Evolutionary conservation across 768 basidiomycete species (phyloP).

Genomic region (Tulasnella sp.): DNA sequence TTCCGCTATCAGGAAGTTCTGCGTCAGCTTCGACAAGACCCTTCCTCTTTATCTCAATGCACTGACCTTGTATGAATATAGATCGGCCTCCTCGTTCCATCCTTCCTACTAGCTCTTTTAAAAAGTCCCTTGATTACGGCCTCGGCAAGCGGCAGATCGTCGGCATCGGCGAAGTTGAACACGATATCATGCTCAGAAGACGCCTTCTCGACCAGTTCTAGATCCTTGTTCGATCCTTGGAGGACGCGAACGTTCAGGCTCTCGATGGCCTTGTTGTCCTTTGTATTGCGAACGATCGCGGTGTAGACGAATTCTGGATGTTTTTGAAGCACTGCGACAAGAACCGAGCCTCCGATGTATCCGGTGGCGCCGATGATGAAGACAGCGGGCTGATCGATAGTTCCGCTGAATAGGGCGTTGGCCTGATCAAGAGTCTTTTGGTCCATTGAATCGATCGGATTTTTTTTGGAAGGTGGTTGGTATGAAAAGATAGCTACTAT

Average conservation of each 20-base stretch:
- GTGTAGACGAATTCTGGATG: constrained; percentile 21
- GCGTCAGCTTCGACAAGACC: background rate
- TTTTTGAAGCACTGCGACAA: constrained; percentile 28
- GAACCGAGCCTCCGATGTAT: constrained; percentile 26
- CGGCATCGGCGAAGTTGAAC: constrained; percentile 24
- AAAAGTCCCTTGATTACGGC: constrained; percentile 22
- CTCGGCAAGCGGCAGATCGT: constrained; percentile 21
- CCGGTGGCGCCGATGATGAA: constrained; percentile 18
- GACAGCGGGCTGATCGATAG: background rate
- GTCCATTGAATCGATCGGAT: no score
- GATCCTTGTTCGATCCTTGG: constrained; percentile 9
- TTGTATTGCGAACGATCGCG: constrained; percentile 18
- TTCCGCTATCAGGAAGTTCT: constrained; percentile 7
- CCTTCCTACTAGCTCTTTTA: constrained; percentile 1
- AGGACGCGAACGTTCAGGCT: constrained; percentile 15
- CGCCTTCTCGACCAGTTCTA: constrained; percentile 13
- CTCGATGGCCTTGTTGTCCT: constrained; percentile 17
- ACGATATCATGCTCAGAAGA: constrained; percentile 21
- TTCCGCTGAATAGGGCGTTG: no score
- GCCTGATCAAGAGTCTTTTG: no score
- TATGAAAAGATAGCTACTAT: no score
- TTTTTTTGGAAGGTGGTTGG: no score
- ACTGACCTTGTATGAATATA: constrained; percentile 24
- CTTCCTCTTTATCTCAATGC: background rate
- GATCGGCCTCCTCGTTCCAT: constrained; percentile 19